Evolutionary conservation across 495 filamentous ascomycete species (phyloP).

Genomic region (Opeltia flavorubescens): DNA sequence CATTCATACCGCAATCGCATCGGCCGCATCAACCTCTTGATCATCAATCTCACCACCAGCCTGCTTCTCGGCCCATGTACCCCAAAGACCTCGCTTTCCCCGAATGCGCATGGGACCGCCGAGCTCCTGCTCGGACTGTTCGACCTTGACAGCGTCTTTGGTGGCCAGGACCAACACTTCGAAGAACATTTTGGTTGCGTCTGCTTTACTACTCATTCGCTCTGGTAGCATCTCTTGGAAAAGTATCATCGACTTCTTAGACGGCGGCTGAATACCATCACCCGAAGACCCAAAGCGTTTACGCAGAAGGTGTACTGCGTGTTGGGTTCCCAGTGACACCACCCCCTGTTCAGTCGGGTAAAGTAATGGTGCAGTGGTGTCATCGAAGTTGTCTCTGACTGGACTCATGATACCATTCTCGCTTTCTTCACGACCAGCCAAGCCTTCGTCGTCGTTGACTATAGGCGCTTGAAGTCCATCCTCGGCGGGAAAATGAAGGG

Average conservation of each 20-base stretch:
- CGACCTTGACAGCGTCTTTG: conserved; percentile 96
- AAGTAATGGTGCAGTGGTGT: conserved; percentile 56
- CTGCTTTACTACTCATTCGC: conserved; percentile 56
- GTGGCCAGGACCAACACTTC: conserved; percentile 90
- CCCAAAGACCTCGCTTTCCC: conserved; percentile 86
- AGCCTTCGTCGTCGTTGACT: conserved; percentile 40
- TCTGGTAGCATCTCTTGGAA: conserved; percentile 91
- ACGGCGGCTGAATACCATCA: conserved; percentile 20
- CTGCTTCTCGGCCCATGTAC: conserved; percentile 81
- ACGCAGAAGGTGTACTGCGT: conserved; percentile 87
- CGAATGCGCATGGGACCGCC: conserved; percentile 67
- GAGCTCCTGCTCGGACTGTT: conserved; percentile 61
- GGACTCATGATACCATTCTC: conserved; percentile 13
- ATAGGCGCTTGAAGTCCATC: conserved; percentile 23
- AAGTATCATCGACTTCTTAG: conserved; percentile 58
- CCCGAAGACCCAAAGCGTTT: conserved; percentile 63
- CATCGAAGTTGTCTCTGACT: conserved; percentile 48
- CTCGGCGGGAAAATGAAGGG: conserved; percentile 54
- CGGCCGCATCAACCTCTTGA: conserved; percentile 17
- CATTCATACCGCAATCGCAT: neutral
- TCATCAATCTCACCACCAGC: conserved; percentile 44
- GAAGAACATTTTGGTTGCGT: conserved; percentile 99
- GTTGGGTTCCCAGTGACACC: conserved; percentile 78
- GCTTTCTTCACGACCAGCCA: conserved; percentile 17
- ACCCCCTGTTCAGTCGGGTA: conserved; percentile 70